Evolutionary conservation across 345 rosid genomes (phyloP).

Genomic region (Nasturtium officinale): DNA sequence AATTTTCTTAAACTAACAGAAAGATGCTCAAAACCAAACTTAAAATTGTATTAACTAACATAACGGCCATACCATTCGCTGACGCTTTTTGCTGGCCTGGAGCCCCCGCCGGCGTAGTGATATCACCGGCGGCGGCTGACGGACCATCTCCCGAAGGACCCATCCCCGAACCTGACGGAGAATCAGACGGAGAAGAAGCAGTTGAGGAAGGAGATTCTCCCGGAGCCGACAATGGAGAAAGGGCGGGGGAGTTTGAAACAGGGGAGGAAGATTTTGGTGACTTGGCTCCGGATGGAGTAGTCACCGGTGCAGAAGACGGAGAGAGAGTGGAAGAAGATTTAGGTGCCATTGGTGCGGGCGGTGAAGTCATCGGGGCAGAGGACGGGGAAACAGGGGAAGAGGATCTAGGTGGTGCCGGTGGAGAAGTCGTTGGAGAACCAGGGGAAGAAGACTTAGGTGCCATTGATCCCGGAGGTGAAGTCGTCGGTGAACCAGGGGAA

Average conservation of each 20-base stretch:
- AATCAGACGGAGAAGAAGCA: slow-evolving; percentile 7
- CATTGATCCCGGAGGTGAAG: slow-evolving; percentile 28
- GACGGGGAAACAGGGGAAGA: slow-evolving; percentile 25
- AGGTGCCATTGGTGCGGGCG: slow-evolving; percentile 32
- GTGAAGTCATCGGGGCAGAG: slow-evolving; percentile 26
- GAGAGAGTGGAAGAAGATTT: slow-evolving; percentile 25
- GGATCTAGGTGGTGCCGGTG: slow-evolving; percentile 22
- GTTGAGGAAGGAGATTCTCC: slow-evolving; percentile 20
- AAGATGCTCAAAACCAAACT: slow-evolving; percentile 24
- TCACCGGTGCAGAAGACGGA: slow-evolving; percentile 4
- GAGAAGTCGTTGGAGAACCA: slow-evolving; percentile 26
- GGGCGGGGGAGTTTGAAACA: slow-evolving; percentile 19
- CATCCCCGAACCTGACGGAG: slow-evolving; percentile 10
- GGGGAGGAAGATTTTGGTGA: slow-evolving; percentile 26
- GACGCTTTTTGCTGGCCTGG: slow-evolving; percentile 21
- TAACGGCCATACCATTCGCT: slow-evolving; percentile 31
- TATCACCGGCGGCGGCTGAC: slow-evolving; percentile 29
- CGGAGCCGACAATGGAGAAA: slow-evolving; percentile 21
- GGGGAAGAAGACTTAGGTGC: slow-evolving; percentile 21
- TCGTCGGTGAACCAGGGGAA: slow-evolving; percentile 35
- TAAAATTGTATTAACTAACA: slow-evolving; percentile 24
- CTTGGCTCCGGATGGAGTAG: neutral
- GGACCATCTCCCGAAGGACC: slow-evolving; percentile 29
- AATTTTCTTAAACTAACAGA: slow-evolving; percentile 25
- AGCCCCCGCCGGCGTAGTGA: slow-evolving; percentile 30